phyloP scores from a whole-genome alignment of 2,329 filamentous ascomycete genomes.

The Fusarium sp. region DNA sequence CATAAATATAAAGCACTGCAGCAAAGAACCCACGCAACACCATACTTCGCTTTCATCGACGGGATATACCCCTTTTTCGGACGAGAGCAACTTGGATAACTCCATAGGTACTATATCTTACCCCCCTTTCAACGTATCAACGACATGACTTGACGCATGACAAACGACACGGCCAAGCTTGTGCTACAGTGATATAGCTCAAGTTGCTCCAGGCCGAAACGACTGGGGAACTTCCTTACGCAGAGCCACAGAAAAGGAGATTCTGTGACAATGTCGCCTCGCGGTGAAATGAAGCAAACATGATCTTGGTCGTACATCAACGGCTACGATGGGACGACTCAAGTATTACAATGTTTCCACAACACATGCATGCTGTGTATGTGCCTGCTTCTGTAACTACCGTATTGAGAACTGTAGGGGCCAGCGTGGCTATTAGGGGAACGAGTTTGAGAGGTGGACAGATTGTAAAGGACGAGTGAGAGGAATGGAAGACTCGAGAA shows the following conservation, averaged over 20 bases:
- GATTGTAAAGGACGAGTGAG: background rate
- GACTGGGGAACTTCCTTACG: slow-evolving; percentile 29
- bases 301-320: slow-evolving; percentile 42
- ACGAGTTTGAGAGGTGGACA: background rate
- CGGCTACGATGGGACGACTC: slow-evolving; percentile 38
- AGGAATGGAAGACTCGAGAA: background rate
- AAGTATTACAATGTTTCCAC: slow-evolving; percentile 38
- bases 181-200: slow-evolving; percentile 34
- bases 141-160: slow-evolving; percentile 34
- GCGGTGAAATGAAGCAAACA: slow-evolving; percentile 46
- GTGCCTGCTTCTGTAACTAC: slow-evolving; percentile 1
- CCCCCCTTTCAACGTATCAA: background rate
- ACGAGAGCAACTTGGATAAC: slow-evolving; percentile 11
- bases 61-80: slow-evolving; percentile 14
- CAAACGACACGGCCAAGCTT: slow-evolving; percentile 35
- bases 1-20: slow-evolving; percentile 22
- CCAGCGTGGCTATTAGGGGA: background rate
- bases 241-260: slow-evolving; percentile 25
- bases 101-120: slow-evolving; percentile 7
- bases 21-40: slow-evolving; percentile 22
- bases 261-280: slow-evolving; percentile 26
- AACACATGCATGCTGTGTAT: slow-evolving; percentile 25
- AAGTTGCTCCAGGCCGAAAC: slow-evolving; percentile 31
- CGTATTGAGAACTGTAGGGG: background rate
- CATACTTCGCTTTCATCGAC: slow-evolving; percentile 3